These are phyloP conservation scores for Agastache rugosa DNA, from an alignment of 257 asterid species.

Conservation along the genomic window DNA sequence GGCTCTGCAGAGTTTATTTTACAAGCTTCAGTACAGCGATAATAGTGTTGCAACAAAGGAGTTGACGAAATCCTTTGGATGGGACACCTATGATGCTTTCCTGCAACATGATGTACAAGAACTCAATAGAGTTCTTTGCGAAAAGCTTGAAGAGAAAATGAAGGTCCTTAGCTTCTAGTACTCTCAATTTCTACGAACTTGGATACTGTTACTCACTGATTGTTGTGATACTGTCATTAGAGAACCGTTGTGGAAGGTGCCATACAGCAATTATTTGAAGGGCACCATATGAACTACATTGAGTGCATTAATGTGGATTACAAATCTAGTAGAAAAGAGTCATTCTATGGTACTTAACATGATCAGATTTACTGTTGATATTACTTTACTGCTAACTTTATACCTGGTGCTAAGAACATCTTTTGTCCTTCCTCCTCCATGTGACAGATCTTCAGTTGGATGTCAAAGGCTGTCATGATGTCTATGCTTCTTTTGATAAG, in stretches of 20 bases:
- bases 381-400: neutral
- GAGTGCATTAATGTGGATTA: conserved; percentile 52
- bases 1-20: conserved; percentile 63
- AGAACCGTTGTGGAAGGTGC: conserved; percentile 55
- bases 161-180: conserved; percentile 42
- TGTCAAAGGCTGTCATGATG: conserved; percentile 61
- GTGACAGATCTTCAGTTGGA: conserved; percentile 60
- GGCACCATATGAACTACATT: conserved; percentile 54
- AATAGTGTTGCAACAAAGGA: conserved; percentile 52
- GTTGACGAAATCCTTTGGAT: conserved; percentile 63
- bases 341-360: conserved; percentile 51
- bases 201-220: conserved; percentile 39
- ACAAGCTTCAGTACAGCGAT: conserved; percentile 55
- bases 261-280: conserved; percentile 53
- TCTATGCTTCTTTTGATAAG: conserved; percentile 57
- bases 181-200: conserved; percentile 27
- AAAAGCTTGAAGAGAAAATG: conserved; percentile 65
- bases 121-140: conserved; percentile 55
- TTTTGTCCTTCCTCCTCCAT: conserved; percentile 5
- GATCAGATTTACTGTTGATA: conserved; percentile 3
- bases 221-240: conserved; percentile 42
- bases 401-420: conserved; percentile 22
- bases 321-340: conserved; percentile 52
- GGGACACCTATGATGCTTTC: conserved; percentile 60
- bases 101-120: conserved; percentile 63